Percentiles rank a stretch among this genome's conserved stretches.
These are phyloP conservation scores for Heterobasidion annosum DNA, from an alignment of 1,284 basidiomycete genomes.

Conservation along the genomic window DNA sequence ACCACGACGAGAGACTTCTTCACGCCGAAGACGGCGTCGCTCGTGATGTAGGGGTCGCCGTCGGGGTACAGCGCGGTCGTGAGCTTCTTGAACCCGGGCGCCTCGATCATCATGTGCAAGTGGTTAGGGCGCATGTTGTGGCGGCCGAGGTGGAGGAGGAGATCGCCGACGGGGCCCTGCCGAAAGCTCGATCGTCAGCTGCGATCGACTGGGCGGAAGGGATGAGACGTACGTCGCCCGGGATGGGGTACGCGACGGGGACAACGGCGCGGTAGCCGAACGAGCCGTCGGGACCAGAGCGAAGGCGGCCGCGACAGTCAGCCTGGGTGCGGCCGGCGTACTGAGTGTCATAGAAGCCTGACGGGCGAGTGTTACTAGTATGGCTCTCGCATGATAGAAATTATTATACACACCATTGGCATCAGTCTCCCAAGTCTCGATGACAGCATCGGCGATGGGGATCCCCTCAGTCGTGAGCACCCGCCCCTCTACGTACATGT, in stretches of 20 bases:
- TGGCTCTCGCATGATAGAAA: too few relatives aligned
- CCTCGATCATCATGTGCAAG: constrained; percentile 67
- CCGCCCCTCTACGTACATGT: constrained; percentile 72
- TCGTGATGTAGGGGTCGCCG: constrained; percentile 56
- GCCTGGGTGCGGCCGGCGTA: constrained; percentile 51
- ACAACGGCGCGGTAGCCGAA: constrained; percentile 73
- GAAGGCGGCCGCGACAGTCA: constrained; percentile 73
- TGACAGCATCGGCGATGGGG: constrained; percentile 56
- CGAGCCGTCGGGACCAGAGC: constrained; percentile 51
- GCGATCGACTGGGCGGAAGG: background rate
- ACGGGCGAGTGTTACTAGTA: background rate
- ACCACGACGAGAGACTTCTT: constrained; percentile 54
- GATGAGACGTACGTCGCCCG: constrained; percentile 46
- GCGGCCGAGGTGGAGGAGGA: constrained; percentile 51
- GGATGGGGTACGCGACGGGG: constrained; percentile 76
- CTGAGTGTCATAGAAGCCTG: constrained; percentile 55
- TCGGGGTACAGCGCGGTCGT: constrained; percentile 70
- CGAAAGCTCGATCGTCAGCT: background rate
- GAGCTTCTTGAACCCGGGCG: constrained; percentile 64
- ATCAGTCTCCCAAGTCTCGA: constrained; percentile 90
- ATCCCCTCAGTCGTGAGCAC: constrained; percentile 58
- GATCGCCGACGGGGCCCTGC: constrained; percentile 64
- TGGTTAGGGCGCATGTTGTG: constrained; percentile 79
- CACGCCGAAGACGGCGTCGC: constrained; percentile 75
- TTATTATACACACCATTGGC: constrained; percentile 47